Base-by-base conservation (phyloP, 352 stramenopile species). In the Halophytophthora polymorphica region DNA sequence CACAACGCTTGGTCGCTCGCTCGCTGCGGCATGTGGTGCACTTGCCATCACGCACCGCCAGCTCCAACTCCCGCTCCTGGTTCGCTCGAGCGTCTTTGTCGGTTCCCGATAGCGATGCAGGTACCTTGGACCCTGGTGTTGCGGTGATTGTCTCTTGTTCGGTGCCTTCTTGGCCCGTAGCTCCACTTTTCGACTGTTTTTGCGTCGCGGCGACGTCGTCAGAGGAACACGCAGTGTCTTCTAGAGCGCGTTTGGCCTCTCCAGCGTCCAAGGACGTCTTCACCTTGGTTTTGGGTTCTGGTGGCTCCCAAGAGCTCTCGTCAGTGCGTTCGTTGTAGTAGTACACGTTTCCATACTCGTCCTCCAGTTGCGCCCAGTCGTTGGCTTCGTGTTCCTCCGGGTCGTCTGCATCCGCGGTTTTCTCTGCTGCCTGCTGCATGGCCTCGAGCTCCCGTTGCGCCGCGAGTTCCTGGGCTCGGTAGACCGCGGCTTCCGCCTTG, bases 321-420 rank as follows among this genome's bases (percentile, higher is more conserved):
- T 53, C 58, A 5, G 74, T 86, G 2, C 21, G 43, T 8, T 66
- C 47, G 28, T 89, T 88, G 58, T 75, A 89, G 61, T 74, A 91
- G 28, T 91, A 91, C 12, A 46, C 35, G n/a, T 86, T 79, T 7
- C 66, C 73, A 47, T 77, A 73, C 22, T 69, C 66, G 46, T 87
- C 73, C 3, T 14, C 18, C 11, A 73, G 25, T 14, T 68, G 47
- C 12, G 54, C 25, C 77, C 77, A 87, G 6, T 51, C 41, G 6
- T 58, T 40, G 5, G 49, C 36, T 3, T 55, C 49, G 1, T 52
- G 36, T 10, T 56, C 25, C 0, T 45, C 48, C 13, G 13, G 23
- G 10, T 60, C 41, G 1, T 66, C 33, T 12, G 42, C 42, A 21
- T 47, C 28, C 35, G 66, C 47, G 13, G 34, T 56, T 5, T 61